Evolutionary conservation across 1,139 yeast species (phyloP).

Genomic region (Zygosaccharomyces pseudobailii): DNA sequence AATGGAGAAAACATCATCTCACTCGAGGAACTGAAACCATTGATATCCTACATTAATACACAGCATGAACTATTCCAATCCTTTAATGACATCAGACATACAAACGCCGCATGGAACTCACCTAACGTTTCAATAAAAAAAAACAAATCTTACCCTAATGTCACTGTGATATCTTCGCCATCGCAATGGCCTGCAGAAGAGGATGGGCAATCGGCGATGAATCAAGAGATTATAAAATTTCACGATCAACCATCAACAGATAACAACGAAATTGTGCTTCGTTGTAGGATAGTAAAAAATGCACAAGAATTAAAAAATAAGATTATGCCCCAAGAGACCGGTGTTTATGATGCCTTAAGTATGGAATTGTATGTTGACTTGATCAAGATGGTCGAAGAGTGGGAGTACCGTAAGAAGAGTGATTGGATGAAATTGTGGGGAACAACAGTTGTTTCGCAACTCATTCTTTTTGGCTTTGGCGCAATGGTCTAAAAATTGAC

Average conservation of each 20-base stretch:
- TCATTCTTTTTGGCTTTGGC: conserved; percentile 54
- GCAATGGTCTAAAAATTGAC: conserved; percentile 43
- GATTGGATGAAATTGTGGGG: conserved; percentile 54
- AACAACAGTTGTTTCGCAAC: conserved; percentile 55
- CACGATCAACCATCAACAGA: conserved; percentile 40
- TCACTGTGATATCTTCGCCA: conserved; percentile 25
- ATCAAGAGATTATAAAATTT: conserved; percentile 27
- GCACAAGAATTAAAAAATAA: conserved; percentile 47
- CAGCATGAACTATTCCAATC: conserved; percentile 32
- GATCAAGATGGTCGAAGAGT: conserved; percentile 47
- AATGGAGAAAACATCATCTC: conserved; percentile 54
- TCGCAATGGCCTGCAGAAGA: conserved; percentile 20
- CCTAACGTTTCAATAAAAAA: conserved; percentile 34
- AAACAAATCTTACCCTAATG: conserved; percentile 29
- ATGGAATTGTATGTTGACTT: conserved; percentile 58
- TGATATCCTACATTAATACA: conserved; percentile 55
- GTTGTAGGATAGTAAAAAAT: conserved; percentile 57
- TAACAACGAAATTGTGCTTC: conserved; percentile 33
- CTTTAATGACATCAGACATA: conserved; percentile 22
- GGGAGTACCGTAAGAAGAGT: conserved; percentile 42
- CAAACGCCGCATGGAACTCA: conserved; percentile 21
- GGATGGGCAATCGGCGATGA: conserved; percentile 12
- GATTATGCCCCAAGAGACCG: conserved; percentile 47
- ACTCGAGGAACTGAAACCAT: conserved; percentile 54
- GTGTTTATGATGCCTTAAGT: conserved; percentile 49